Evolutionary conservation across 805 yeast genomes (phyloP).

Genomic region (Kodamaea restingae): DNA sequence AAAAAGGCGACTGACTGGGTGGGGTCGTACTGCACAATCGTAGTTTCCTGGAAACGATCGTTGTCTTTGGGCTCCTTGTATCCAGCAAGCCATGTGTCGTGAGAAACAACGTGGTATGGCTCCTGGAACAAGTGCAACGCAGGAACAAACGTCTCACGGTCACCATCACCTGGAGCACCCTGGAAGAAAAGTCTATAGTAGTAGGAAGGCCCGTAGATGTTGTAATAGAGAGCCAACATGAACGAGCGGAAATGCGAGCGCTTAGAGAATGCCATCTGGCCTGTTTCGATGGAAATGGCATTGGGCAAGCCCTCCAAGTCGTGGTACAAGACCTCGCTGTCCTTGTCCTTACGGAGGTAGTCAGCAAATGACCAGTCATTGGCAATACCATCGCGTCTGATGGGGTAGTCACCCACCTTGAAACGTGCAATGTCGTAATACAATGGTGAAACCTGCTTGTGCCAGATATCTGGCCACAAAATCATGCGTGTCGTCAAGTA

Average conservation of each 20-base stretch:
- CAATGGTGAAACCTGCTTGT: conserved; percentile 28
- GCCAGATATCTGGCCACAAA: conserved; percentile 38
- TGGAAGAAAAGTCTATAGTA: conserved; percentile 33
- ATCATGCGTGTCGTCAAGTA: conserved; percentile 25
- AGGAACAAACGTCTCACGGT: conserved; percentile 36
- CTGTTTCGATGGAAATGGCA: conserved; percentile 29
- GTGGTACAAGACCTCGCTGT: conserved; percentile 22
- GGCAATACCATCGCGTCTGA: conserved; percentile 25
- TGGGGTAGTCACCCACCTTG: conserved; percentile 23
- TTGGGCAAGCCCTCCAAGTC: conserved; percentile 32
- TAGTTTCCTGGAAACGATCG: conserved; percentile 18
- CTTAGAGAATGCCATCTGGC: conserved; percentile 35
- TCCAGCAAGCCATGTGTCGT: conserved; percentile 21
- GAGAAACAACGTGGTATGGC: conserved; percentile 27
- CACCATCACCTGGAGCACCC: conserved; percentile 33
- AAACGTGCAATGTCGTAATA: conserved; percentile 32
- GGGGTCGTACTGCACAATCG: conserved; percentile 23
- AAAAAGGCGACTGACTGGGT: conserved; percentile 11
- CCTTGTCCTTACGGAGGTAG: conserved; percentile 17
- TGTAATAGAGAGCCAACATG: conserved; percentile 33
- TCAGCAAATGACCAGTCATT: conserved; percentile 24
- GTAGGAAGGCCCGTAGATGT: conserved; percentile 25
- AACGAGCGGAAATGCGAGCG: conserved; percentile 27
- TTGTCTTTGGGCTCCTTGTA: conserved; percentile 9
- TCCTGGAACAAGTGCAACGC: conserved; percentile 35